Base-by-base conservation (phyloP, 768 basidiomycete genomes). In the Clathrus columnatus region DNA sequence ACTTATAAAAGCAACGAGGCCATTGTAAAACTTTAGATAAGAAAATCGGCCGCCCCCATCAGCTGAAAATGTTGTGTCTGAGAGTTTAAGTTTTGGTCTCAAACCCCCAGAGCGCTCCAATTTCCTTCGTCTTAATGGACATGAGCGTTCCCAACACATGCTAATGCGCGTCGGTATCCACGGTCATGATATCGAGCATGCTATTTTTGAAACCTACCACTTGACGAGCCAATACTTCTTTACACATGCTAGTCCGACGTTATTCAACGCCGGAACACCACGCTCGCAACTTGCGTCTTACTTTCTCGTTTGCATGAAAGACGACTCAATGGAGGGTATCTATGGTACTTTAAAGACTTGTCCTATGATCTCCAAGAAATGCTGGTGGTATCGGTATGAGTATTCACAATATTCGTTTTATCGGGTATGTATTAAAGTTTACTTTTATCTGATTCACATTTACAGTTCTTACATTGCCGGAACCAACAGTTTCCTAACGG, bases 21-120 rank as follows among this genome's bases (percentile, higher is more conserved):
- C n/a, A n/a, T n/a, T n/a, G n/a, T n/a, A n/a, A n/a, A n/a, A n/a
- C n/a, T n/a, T n/a, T n/a, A n/a, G n/a, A n/a, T n/a, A n/a, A n/a
- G n/a, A n/a, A n/a, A n/a, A n/a, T n/a, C n/a, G 17, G 42, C 42
- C 42, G 42, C 42, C 17, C 17, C 18, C 17, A 43, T 18, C 17
- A 43, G 42, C 42, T 18, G 42, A 18, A 18, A 43, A 18, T 18
- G 42, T 43, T 43, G 42, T 43, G 42, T 43, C 17, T 18, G 18
- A 43, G 18, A 43, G 44, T 44, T 2, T 11, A 18, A 91, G 88
- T 73, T 99, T 99, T 65, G 96, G 96, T 17, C 98, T 98, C 82
- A 99, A 99, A 72, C 98, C 96, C 2, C 84, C 98, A 28, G 96
- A 99, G 71, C 87, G 94, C 29, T 96, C 94, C 1, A 98, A 99